Evolutionary conservation across 1,284 basidiomycete species (phyloP).

Genomic region (Apiotrichum porosum): DNA sequence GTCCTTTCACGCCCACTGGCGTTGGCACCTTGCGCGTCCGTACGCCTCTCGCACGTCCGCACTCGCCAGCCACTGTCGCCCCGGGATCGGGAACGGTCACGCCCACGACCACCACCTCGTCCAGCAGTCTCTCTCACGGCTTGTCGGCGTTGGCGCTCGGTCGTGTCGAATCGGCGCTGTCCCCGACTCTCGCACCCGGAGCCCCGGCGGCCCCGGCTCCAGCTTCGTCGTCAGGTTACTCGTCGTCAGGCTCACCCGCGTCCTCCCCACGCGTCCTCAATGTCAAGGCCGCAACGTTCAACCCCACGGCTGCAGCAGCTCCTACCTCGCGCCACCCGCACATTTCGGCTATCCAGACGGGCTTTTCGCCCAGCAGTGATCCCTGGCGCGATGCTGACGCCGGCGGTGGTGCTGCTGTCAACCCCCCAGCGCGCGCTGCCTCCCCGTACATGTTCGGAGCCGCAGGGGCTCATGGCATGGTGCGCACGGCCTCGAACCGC

Average conservation of each 20-base stretch:
- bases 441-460: slow-evolving; percentile 52
- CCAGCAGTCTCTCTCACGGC: slow-evolving; percentile 29
- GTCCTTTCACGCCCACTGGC: slow-evolving; percentile 46
- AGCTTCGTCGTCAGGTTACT: slow-evolving; percentile 58
- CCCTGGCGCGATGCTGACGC: slow-evolving; percentile 38
- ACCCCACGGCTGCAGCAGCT: slow-evolving; percentile 59
- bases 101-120: slow-evolving; percentile 32
- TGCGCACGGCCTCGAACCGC: slow-evolving; percentile 65
- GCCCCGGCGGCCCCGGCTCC: slow-evolving; percentile 48
- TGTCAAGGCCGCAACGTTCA: slow-evolving; percentile 64
- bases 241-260: slow-evolving; percentile 53
- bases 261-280: slow-evolving; percentile 57
- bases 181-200: neutral
- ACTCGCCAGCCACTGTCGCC: slow-evolving; percentile 30
- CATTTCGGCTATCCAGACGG: slow-evolving; percentile 46
- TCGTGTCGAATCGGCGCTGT: slow-evolving; percentile 10
- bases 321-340: neutral
- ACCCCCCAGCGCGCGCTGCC: slow-evolving; percentile 29
- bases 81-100: slow-evolving; percentile 23
- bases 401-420: neutral
- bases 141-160: slow-evolving; percentile 8
- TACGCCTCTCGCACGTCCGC: slow-evolving; percentile 41
- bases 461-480: slow-evolving; percentile 45
- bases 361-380: slow-evolving; percentile 67
- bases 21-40: slow-evolving; percentile 44